Evolutionary conservation across 306 rosid genomes (phyloP).

Genomic region (Malus domestica): ASM211411v1 NC_041804.1:2886501-2887000

Average conservation of each 20-base stretch:
- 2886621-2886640: conserved; percentile 8
- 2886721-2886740: conserved; percentile 12
- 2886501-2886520: not conserved
- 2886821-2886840: conserved; percentile 3
- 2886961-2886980: not conserved
- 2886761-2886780: conserved; percentile 12
- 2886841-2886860: conserved; percentile 4
- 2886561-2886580: not conserved
- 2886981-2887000: not conserved
- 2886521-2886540: not conserved
- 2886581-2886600: conserved; percentile 13
- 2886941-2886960: not conserved
- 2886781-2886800: conserved; percentile 6
- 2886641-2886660: conserved; percentile 20
- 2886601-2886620: conserved; percentile 14
- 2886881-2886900: not conserved
- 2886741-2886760: not conserved
- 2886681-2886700: conserved; percentile 3
- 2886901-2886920: not conserved
- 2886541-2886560: not conserved
- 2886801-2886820: conserved; percentile 6
- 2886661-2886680: conserved; percentile 1
- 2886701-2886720: not conserved
- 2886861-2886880: not conserved
- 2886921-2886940: not conserved